A percentile compares a stretch with the other conserved stretches of the same genome.
Evolutionary conservation across 805 yeast species (phyloP).

Genomic region (Pichia sporocuriosa): DNA sequence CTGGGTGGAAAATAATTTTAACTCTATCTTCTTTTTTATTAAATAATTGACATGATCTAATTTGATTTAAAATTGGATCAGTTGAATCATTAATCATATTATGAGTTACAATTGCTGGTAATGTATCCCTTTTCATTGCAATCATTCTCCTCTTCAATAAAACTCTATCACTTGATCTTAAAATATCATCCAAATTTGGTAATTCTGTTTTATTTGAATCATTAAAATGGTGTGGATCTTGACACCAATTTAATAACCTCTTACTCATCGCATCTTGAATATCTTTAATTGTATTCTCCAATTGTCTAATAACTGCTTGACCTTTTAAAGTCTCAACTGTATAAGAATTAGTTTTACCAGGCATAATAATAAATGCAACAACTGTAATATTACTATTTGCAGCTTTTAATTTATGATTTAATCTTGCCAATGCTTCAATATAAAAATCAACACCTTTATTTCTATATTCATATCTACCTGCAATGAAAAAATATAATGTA

Average conservation of each 20-base stretch:
- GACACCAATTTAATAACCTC: constrained; percentile 83
- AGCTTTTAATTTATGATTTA: constrained; percentile 80
- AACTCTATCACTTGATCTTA: constrained; percentile 83
- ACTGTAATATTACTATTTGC: constrained; percentile 83
- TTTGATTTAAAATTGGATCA: constrained; percentile 88
- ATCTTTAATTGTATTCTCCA: constrained; percentile 82
- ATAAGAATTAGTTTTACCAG: constrained; percentile 88
- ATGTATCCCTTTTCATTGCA: constrained; percentile 80
- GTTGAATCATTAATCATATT: constrained; percentile 89
- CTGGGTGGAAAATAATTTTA: constrained; percentile 95
- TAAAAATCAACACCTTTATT: constrained; percentile 96
- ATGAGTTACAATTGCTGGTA: constrained; percentile 96
- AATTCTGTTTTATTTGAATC: constrained; percentile 44
- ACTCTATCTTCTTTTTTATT: constrained; percentile 87
- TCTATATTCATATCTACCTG: constrained; percentile 95
- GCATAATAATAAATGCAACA: constrained; percentile 97
- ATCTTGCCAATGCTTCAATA: constrained; percentile 85
- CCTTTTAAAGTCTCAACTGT: constrained; percentile 94
- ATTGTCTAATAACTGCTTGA: constrained; percentile 90
- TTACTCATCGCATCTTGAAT: constrained; percentile 83
- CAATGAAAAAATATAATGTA: constrained; percentile 90
- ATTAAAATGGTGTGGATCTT: constrained; percentile 35
- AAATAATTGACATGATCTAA: constrained; percentile 85
- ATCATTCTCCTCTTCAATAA: constrained; percentile 85
- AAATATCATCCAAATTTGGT: constrained; percentile 69